Evolutionary conservation across 805 yeast genomes (phyloP).

Genomic region (Pichia exigua): DNA sequence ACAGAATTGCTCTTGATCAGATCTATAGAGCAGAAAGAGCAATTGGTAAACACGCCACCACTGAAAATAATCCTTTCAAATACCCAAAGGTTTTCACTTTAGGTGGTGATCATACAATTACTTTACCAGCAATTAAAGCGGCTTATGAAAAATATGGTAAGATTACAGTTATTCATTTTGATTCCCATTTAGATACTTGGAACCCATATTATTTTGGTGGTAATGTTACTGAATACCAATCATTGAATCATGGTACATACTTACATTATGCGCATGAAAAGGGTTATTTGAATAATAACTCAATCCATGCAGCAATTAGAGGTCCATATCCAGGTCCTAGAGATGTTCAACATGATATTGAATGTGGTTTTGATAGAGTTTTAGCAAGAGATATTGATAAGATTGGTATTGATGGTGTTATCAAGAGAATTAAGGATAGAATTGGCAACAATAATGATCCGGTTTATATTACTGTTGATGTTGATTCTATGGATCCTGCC

Average conservation of each 20-base stretch:
- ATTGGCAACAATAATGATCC: constrained; percentile 29
- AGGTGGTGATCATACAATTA: constrained; percentile 56
- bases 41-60: constrained; percentile 30
- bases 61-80: constrained; percentile 11
- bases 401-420: constrained; percentile 32
- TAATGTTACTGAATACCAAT: constrained; percentile 47
- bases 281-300: constrained; percentile 41
- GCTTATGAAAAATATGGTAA: constrained; percentile 41
- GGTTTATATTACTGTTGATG: constrained; percentile 39
- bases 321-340: constrained; percentile 41
- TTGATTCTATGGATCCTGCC: constrained; percentile 64
- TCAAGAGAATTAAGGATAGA: constrained; percentile 25
- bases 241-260: constrained; percentile 54
- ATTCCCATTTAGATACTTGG: constrained; percentile 61
- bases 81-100: constrained; percentile 39
- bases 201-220: constrained; percentile 27
- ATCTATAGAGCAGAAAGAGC: constrained; percentile 44
- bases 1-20: constrained; percentile 46
- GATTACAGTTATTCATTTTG: constrained; percentile 51
- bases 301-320: constrained; percentile 53
- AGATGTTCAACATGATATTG: constrained; percentile 35
- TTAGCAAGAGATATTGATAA: constrained; percentile 39
- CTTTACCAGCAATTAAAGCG: constrained; percentile 41
- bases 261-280: constrained; percentile 58
- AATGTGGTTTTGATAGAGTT: constrained; percentile 27